Evolutionary conservation across 1,284 basidiomycete species (phyloP).

Genomic region (Schizophyllum amplum): DNA sequence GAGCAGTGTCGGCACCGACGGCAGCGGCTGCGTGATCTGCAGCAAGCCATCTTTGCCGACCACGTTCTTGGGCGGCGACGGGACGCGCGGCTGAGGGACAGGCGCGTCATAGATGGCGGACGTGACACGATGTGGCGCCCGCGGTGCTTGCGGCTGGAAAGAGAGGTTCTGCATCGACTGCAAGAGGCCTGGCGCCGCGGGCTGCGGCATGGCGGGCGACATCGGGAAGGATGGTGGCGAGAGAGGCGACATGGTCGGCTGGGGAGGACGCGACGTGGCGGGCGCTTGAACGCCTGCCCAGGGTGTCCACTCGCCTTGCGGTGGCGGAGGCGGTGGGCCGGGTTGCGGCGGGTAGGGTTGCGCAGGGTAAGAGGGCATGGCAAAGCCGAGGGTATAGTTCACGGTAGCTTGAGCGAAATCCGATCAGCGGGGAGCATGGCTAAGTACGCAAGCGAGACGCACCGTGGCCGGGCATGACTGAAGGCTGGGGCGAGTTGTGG

Average conservation of each 20-base stretch:
- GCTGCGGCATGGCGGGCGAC: background rate
- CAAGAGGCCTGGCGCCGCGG: background rate
- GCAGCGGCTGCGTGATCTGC: constrained; percentile 46
- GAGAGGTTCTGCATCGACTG: background rate
- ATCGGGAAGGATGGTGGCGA: background rate
- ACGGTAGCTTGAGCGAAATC: background rate
- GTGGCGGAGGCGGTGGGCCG: too few relatives aligned
- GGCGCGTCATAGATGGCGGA: background rate
- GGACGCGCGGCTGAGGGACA: background rate
- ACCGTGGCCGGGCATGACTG: background rate
- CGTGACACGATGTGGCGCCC: background rate
- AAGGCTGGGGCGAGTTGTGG: background rate
- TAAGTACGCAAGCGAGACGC: background rate
- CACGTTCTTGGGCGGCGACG: background rate
- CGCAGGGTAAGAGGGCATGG: background rate
- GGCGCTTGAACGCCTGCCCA: background rate
- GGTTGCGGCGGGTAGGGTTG: background rate
- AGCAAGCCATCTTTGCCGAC: constrained; percentile 33
- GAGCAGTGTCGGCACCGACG: constrained; percentile 46
- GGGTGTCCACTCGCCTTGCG: background rate
- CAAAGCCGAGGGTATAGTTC: background rate
- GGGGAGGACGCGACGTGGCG: background rate
- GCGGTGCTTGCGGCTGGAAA: background rate
- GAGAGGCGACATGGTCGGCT: background rate
- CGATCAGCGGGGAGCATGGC: background rate